phyloP scores from a whole-genome alignment of 2,329 filamentous ascomycete genomes.

The Colletotrichum chrysophilum region DNA sequence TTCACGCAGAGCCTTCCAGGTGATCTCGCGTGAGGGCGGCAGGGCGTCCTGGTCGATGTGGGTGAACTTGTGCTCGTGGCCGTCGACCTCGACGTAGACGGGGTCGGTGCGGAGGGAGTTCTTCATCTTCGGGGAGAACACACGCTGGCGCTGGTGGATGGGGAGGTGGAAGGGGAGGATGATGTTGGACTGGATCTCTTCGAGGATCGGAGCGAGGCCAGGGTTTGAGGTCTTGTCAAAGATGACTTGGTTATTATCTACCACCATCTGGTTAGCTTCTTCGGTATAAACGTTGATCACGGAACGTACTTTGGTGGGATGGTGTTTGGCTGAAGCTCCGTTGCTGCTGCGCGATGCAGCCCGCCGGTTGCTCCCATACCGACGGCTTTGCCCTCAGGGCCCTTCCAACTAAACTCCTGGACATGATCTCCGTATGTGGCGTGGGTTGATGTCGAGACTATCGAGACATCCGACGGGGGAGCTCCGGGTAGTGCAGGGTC shows the following conservation, averaged over 20 bases:
- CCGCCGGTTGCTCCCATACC: constrained; percentile 13
- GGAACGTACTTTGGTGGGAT: constrained; percentile 6
- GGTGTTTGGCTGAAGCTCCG: constrained; percentile 21
- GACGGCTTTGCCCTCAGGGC: constrained; percentile 20
- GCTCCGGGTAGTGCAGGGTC: constrained; percentile 1
- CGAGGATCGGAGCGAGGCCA: constrained; percentile 59
- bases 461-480: not conserved
- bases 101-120: constrained; percentile 58
- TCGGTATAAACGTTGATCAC: not conserved
- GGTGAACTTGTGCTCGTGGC: constrained; percentile 57
- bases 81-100: constrained; percentile 63
- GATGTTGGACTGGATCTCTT: constrained; percentile 59
- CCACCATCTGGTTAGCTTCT: not conserved
- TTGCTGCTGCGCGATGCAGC: constrained; percentile 15
- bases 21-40: constrained; percentile 44
- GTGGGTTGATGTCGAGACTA: not conserved
- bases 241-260: constrained; percentile 35
- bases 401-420: constrained; percentile 17
- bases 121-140: constrained; percentile 53
- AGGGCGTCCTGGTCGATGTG: constrained; percentile 47
- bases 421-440: not conserved
- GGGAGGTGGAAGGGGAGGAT: constrained; percentile 68
- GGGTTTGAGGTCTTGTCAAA: constrained; percentile 58
- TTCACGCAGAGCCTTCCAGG: constrained; percentile 42
- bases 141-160: constrained; percentile 53